Conservation (phyloP, 495 filamentous ascomycete genomes). For the Rhizodiscina lignyota region DNA sequence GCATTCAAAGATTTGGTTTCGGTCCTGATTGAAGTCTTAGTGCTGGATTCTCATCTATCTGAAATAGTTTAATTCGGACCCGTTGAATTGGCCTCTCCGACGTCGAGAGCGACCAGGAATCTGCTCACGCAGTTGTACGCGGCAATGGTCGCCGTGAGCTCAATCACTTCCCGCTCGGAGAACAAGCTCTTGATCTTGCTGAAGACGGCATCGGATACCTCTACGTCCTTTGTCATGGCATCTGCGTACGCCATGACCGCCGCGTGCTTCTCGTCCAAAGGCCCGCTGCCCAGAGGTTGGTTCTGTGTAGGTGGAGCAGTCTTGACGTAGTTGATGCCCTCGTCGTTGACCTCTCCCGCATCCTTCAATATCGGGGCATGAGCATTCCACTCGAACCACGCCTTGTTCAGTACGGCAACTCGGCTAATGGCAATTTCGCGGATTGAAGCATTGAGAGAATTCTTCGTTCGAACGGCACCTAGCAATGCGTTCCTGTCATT, state of each 20-base stretch:
- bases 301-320: conserved; percentile 6
- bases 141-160: conserved; percentile 52
- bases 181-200: conserved; percentile 37
- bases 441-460: conserved; percentile 10
- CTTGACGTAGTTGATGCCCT: conserved; percentile 20
- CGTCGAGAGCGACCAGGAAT: conserved; percentile 71
- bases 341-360: conserved; percentile 31
- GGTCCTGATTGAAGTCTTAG: too few species aligned
- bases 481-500: conserved; percentile 19
- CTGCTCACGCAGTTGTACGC: conserved; percentile 78
- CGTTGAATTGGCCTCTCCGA: conserved; percentile 49
- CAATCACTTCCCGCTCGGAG: conserved; percentile 24
- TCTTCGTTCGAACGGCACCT: conserved; percentile 18
- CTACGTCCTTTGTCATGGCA: conserved; percentile 17
- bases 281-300: conserved; percentile 11
- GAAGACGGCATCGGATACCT: conserved; percentile 16
- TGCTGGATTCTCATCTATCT: too few species aligned
- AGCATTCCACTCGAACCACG: conserved; percentile 20
- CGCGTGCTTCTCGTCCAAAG: conserved; percentile 10
- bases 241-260: conserved; percentile 19
- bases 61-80: too few species aligned
- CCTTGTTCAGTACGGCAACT: conserved; percentile 20
- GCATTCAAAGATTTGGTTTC: too few species aligned
- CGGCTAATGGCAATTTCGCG: conserved; percentile 21
- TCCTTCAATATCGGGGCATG: conserved; percentile 15